A percentile compares a stretch with the other conserved stretches of the same genome.
Conservation (phyloP, 2,329 filamentous ascomycete species). For the Waltergamsia citrina region DNA sequence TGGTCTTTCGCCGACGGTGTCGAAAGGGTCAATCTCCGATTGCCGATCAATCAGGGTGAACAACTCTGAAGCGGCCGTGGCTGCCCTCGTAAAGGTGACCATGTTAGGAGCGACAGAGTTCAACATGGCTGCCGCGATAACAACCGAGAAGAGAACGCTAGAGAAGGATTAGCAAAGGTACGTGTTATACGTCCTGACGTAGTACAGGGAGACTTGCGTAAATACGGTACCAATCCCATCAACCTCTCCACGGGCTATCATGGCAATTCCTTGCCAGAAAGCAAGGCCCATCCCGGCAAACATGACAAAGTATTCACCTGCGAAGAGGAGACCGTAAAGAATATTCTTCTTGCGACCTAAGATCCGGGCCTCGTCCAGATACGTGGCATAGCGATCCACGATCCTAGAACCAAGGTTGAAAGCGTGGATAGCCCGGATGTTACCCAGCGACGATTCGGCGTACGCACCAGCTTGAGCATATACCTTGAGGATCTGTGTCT, state of each 20-base stretch:
- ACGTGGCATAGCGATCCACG: slow-evolving; percentile 6
- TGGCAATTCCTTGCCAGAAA: slow-evolving; percentile 20
- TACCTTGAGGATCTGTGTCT: slow-evolving; percentile 12
- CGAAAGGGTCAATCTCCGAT: slow-evolving; percentile 14
- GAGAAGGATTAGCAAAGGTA: background rate
- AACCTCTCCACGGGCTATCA: slow-evolving; percentile 18
- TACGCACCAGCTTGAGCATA: slow-evolving; percentile 14
- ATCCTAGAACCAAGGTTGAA: slow-evolving; percentile 8
- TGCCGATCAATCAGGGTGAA: slow-evolving; percentile 14
- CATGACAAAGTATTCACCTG: slow-evolving; percentile 23
- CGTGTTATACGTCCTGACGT: no score
- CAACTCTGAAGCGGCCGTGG: slow-evolving; percentile 11
- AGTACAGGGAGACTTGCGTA: no score
- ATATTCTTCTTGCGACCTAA: slow-evolving; percentile 6
- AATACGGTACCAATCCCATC: slow-evolving; percentile 8
- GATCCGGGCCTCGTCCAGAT: slow-evolving; percentile 6
- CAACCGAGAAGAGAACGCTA: slow-evolving; percentile 15
- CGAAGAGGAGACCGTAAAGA: slow-evolving; percentile 6
- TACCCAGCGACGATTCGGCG: slow-evolving; percentile 14
- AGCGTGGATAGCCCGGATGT: slow-evolving; percentile 8
- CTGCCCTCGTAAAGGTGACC: slow-evolving; percentile 10
- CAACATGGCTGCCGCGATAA: slow-evolving; percentile 12
- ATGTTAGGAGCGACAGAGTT: slow-evolving; percentile 10
- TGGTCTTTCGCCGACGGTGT: slow-evolving; percentile 7
- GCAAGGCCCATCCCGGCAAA: slow-evolving; percentile 9